Conservation (phyloP, 208 protist genomes). For the Trypanosoma brucei region DNA sequence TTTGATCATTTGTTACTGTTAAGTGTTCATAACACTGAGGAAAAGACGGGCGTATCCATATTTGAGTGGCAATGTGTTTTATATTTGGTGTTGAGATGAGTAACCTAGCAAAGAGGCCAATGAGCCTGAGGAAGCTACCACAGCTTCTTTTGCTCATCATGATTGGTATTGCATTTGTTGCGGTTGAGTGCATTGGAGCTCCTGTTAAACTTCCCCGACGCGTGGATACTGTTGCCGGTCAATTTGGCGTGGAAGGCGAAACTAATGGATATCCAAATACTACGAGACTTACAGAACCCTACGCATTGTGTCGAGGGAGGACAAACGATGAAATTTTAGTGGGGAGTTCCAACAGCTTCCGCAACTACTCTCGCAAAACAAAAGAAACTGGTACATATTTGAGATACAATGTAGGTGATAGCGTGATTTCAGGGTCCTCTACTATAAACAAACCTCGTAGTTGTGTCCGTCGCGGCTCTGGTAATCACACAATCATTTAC, state of each 20-base stretch:
- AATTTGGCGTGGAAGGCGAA: background rate
- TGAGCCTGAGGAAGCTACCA: too few relatives aligned
- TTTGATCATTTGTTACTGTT: too few relatives aligned
- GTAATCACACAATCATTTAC: slow-evolving; percentile 6
- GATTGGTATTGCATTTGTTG: background rate
- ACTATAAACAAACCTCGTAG: slow-evolving; percentile 3
- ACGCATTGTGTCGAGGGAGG: slow-evolving; percentile 31
- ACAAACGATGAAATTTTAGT: slow-evolving; percentile 34
- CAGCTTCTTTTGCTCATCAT: too few relatives aligned
- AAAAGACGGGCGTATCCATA: too few relatives aligned
- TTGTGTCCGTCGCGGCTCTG: background rate
- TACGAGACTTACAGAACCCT: slow-evolving; percentile 31
- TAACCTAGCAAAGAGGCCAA: too few relatives aligned
- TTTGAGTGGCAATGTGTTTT: too few relatives aligned
- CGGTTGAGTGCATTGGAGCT: background rate
- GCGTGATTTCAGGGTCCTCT: slow-evolving; percentile 4
- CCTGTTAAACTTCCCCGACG: background rate
- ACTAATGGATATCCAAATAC: slow-evolving; percentile 24
- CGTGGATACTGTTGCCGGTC: slow-evolving; percentile 37
- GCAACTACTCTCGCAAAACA: slow-evolving; percentile 32
- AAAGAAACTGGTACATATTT: slow-evolving; percentile 30
- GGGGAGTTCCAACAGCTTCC: slow-evolving; percentile 27
- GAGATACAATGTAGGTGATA: slow-evolving; percentile 1
- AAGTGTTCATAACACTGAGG: too few relatives aligned
- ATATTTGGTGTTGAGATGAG: too few relatives aligned